Base-by-base conservation (phyloP, 805 yeast species). In the Pichia manshurica region DNA sequence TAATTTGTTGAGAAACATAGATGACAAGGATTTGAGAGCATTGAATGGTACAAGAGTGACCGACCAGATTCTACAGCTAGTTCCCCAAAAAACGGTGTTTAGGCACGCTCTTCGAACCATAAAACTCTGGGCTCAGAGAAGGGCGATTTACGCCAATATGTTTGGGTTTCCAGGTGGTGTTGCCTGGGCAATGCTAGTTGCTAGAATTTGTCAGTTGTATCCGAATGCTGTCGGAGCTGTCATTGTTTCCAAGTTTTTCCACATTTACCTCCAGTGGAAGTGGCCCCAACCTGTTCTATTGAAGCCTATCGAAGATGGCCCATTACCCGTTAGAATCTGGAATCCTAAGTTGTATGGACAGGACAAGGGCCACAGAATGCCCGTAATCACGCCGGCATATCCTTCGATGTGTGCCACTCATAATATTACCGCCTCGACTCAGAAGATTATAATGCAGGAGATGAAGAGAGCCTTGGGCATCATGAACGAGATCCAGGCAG, bases 171-270 rank as follows among this genome's bases (percentile, higher is more conserved):
- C 98, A 1, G 99, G 99, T 60, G 99, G 99, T 66, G 99, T 93
- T 42, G 99, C 99, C 1, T 93, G 99, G 99, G 99, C 99, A 0
- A 93, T 93, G 97, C 66, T 93, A 36, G 97, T 90, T n/a, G 99
- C 98, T 1, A 75, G 99, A 58, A 88, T 93, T 25, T 93, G 99
- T 66, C 99, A 93, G 64, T 69, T 93, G 44, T 93, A 91, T 63
- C 99, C 99, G 9, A 91, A 91, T 66, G 95, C 98, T 0, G 95
- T 89, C 12, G 83, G 96, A 52, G 87, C 98, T 0, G 88, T 86
- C 2, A 84, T 93, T 45, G 82, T 93, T n/a, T 80, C 84, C 50
- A 86, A 89, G 61, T 93, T 93, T 63, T 93, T 93, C 68, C 78
- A 80, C 54, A 88, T 93, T 52, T 77, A 87, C 56, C 68, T 88